Evolutionary conservation across 2,329 filamentous ascomycete species (phyloP), one percentile per base, ranked within the genome.

Genomic region (Cladosporium sp.): DNA sequence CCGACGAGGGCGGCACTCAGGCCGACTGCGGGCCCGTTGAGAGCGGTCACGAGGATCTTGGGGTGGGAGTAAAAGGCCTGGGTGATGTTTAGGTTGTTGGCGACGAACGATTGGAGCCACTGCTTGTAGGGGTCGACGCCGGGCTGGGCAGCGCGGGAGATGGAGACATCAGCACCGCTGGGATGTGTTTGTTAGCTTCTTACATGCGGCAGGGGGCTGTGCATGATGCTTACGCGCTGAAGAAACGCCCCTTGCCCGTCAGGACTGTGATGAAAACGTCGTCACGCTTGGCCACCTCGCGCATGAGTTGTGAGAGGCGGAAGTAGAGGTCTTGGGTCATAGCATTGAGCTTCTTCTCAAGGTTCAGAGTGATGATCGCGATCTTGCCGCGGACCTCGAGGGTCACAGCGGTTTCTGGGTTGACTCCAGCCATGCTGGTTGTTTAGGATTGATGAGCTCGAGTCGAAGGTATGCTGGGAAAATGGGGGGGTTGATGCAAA

Each of bases 21-120:
- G 5, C 93, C 93, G 49, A 98, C 79, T 9, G 84, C 90, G 5
- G 93, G 93, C 3, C 92, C 93, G 73, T 97, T 97, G 59, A 97
- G 84, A 0, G 89, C 93, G 0, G 85, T 85, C 55, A 97, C 81
- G 19, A 97, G 86, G 71, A 97, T 87, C 74, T 97, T 96, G 62
- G 90, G 88, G 73, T 97, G 93, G 11, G 84, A 85, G 76, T 93
- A 91, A 75, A 97, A 95, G 62, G 89, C 85, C 63, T 89, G 85
- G 2, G 91, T 93, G 63, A 89, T 81, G 77, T 95, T 87, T 53
- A 96, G 81, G 77, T 97, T 97, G 77, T 87, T 86, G 60, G 85
- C 77, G 9, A 89, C 86, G 71, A 97, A 95, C 65, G 68, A 75
- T 48, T 79, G 77, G 34, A 95, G 80, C 74, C 83, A 84, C 60